Percentiles rank a stretch among this genome's conserved stretches.
These are phyloP conservation scores for Boeremia exigua DNA, from an alignment of 2,329 filamentous ascomycete species.

Conservation along the genomic window DNA sequence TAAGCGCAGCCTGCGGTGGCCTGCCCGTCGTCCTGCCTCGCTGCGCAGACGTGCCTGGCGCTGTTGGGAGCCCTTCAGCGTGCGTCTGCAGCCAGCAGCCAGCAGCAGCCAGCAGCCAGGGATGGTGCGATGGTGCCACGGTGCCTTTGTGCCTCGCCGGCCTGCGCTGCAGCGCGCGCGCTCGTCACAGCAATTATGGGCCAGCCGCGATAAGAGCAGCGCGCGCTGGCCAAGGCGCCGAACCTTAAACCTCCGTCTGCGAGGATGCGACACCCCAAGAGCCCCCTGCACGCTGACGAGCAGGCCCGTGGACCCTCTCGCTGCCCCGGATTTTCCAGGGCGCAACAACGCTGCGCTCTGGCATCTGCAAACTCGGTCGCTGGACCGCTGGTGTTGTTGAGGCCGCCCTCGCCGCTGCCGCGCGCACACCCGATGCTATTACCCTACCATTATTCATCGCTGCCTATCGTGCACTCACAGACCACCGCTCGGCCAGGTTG, in stretches of 20 bases:
- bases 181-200: conserved; percentile 10
- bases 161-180: neutral
- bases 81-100: neutral
- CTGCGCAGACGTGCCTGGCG: conserved; percentile 7
- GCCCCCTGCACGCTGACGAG: conserved; percentile 6
- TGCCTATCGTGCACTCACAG: conserved; percentile 14
- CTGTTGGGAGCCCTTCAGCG: conserved; percentile 12
- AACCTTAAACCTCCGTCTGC: conserved; percentile 12
- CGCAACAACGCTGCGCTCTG: too few relatives aligned
- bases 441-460: conserved; percentile 3
- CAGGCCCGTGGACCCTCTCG: neutral
- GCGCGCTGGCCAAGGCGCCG: neutral
- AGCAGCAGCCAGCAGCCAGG: neutral
- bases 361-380: too few relatives aligned
- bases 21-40: neutral
- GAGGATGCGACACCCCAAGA: neutral
- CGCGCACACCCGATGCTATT: conserved; percentile 8
- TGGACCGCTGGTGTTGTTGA: conserved; percentile 13
- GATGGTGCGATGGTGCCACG: too few relatives aligned
- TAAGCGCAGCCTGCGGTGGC: neutral
- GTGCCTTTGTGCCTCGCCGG: neutral
- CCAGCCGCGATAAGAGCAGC: conserved; percentile 20
- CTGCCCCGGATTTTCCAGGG: conserved; percentile 13
- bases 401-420: neutral
- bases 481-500: conserved; percentile 12